These are phyloP conservation scores for Umbilicaria muhlenbergii DNA, from an alignment of 495 filamentous ascomycete genomes.

Conservation along the genomic window DNA sequence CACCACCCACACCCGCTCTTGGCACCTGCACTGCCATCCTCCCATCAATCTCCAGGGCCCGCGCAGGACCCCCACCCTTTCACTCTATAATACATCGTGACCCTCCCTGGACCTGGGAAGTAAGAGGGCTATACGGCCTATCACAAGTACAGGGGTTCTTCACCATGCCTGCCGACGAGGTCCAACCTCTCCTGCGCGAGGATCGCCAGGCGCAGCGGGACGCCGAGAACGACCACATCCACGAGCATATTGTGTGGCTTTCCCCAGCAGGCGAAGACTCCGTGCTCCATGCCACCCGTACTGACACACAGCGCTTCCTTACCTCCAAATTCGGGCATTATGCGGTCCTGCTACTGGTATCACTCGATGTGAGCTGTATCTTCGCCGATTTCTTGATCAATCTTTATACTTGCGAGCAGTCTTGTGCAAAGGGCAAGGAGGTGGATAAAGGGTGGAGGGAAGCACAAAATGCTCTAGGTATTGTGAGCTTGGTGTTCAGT, in stretches of 20 bases:
- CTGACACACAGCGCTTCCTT: conserved; percentile 24
- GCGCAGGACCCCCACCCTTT: too few species aligned
- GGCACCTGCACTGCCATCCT: too few species aligned
- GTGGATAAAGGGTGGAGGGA: conserved; percentile 19
- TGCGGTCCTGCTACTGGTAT: conserved; percentile 35
- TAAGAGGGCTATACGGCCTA: too few species aligned
- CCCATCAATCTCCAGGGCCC: too few species aligned
- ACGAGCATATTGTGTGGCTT: too few species aligned
- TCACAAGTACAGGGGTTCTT: too few species aligned
- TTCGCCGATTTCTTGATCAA: conserved; percentile 49
- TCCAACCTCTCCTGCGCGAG: conserved; percentile 1
- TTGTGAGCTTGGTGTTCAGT: conserved; percentile 35
- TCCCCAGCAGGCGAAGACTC: neutral
- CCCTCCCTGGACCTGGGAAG: too few species aligned
- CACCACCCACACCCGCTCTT: too few species aligned
- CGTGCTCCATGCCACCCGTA: neutral
- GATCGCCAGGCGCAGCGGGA: neutral
- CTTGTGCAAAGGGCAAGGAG: conserved; percentile 13
- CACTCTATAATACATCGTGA: too few species aligned
- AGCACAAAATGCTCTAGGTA: conserved; percentile 25
- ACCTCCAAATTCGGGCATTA: conserved; percentile 43
- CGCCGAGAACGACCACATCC: neutral
- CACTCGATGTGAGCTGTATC: conserved; percentile 39
- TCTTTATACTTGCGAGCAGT: conserved; percentile 41
- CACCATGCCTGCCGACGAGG: conserved; percentile 1